These are phyloP conservation scores for Ambrosiella xylebori DNA, from an alignment of 2,329 filamentous ascomycete species.

Conservation along the genomic window DNA sequence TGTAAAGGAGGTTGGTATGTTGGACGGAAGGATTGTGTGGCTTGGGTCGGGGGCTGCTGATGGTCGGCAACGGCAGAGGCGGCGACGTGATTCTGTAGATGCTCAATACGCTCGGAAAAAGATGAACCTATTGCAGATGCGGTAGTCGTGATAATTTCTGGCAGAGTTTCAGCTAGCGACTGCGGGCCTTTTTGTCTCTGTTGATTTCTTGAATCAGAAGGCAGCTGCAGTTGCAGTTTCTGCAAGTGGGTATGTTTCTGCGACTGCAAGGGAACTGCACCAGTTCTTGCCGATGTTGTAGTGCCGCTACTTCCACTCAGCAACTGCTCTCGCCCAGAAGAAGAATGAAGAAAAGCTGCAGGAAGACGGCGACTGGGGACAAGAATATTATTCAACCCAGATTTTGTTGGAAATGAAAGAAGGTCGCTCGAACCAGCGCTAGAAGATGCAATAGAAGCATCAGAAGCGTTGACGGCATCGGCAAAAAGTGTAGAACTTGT, in stretches of 20 bases:
- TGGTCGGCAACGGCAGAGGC: background rate
- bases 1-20: background rate
- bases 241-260: background rate
- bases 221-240: background rate
- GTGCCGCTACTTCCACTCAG: background rate
- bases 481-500: background rate
- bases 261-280: background rate
- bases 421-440: background rate
- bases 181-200: background rate
- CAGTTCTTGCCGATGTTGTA: background rate
- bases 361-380: background rate
- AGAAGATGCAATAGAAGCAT: background rate
- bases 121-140: background rate
- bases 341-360: background rate
- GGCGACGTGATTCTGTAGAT: background rate
- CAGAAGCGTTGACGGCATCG: background rate
- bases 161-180: background rate
- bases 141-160: background rate
- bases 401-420: background rate
- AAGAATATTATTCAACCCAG: background rate
- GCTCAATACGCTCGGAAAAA: background rate
- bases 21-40: background rate
- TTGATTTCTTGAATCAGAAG: background rate
- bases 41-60: background rate
- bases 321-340: background rate